phyloP scores from a whole-genome alignment of 2,329 filamentous ascomycete genomes.

The Aspergillus sp. region DNA sequence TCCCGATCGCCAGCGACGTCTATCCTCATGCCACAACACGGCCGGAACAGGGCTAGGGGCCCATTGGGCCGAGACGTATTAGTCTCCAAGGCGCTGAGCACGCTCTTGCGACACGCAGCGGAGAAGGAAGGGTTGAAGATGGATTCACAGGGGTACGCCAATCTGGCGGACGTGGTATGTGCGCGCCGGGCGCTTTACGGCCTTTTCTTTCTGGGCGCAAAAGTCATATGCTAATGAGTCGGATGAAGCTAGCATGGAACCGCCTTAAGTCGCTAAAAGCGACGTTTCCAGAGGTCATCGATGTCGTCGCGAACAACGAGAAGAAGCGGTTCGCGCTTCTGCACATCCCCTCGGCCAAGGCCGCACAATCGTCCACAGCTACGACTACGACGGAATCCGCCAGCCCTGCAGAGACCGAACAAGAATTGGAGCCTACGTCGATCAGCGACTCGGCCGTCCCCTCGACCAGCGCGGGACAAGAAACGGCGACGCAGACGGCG shows the following conservation, averaged over 20 bases:
- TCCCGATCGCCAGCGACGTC: background rate
- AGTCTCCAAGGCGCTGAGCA: slow-evolving; percentile 42
- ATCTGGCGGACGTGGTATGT: slow-evolving; percentile 58
- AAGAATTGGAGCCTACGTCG: background rate
- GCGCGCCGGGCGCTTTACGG: too few relatives aligned
- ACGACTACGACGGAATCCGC: slow-evolving; percentile 11
- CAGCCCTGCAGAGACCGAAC: background rate
- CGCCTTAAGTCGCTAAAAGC: slow-evolving; percentile 67
- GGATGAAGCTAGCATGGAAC: slow-evolving; percentile 54
- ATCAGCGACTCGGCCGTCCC: slow-evolving; percentile 4
- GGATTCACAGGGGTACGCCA: slow-evolving; percentile 59
- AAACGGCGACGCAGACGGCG: slow-evolving; percentile 32
- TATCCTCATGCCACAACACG: slow-evolving; percentile 6
- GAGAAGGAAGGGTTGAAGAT: slow-evolving; percentile 59
- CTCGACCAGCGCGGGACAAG: slow-evolving; percentile 29
- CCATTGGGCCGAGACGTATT: slow-evolving; percentile 31
- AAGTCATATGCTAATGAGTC: background rate
- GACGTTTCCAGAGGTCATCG: slow-evolving; percentile 71
- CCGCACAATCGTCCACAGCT: slow-evolving; percentile 2
- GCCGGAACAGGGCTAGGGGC: slow-evolving; percentile 7
- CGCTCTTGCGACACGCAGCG: slow-evolving; percentile 61
- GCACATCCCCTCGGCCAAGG: slow-evolving; percentile 40
- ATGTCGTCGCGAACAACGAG: slow-evolving; percentile 70
- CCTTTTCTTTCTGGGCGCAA: background rate
- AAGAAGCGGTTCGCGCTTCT: slow-evolving; percentile 90